These are phyloP conservation scores for Puccinia horiana DNA, from an alignment of 1,284 basidiomycete species.

Conservation along the genomic window DNA sequence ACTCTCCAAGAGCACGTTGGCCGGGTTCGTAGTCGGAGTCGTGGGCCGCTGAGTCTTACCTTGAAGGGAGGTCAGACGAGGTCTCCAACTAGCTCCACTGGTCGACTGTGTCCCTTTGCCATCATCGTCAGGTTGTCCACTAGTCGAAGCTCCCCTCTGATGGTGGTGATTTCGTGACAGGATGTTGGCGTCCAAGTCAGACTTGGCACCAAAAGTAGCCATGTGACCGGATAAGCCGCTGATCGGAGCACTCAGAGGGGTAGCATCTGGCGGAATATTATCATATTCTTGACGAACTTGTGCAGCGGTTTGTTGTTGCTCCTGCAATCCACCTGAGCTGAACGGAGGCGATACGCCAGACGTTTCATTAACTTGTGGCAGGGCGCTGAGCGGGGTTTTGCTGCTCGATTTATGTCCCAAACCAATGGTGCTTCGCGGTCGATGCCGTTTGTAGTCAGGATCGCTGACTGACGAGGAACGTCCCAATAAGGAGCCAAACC, in stretches of 20 bases:
- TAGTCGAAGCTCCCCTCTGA: constrained; percentile 20
- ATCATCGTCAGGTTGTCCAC: not conserved
- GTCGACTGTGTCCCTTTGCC: constrained; percentile 18
- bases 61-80: constrained; percentile 31
- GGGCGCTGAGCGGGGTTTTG: constrained; percentile 52
- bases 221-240: not conserved
- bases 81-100: constrained; percentile 43
- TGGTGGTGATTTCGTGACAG: constrained; percentile 18
- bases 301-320: constrained; percentile 15
- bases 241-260: constrained; percentile 41
- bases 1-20: constrained; percentile 31
- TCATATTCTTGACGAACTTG: not conserved
- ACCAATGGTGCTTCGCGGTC: constrained; percentile 63
- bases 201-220: constrained; percentile 8
- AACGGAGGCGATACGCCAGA: constrained; percentile 24
- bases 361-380: constrained; percentile 54
- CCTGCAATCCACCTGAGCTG: constrained; percentile 24
- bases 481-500: constrained; percentile 58
- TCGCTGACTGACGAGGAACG: constrained; percentile 53
- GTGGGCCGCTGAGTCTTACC: constrained; percentile 1
- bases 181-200: constrained; percentile 24
- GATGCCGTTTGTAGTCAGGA: constrained; percentile 53
- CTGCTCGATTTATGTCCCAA: constrained; percentile 63
- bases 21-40: not conserved
- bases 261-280: not conserved